Percentiles rank a stretch among this genome's conserved stretches.
phyloP scores from a whole-genome alignment of 1,284 basidiomycete species.

The Leucoagaricus sp. region DNA sequence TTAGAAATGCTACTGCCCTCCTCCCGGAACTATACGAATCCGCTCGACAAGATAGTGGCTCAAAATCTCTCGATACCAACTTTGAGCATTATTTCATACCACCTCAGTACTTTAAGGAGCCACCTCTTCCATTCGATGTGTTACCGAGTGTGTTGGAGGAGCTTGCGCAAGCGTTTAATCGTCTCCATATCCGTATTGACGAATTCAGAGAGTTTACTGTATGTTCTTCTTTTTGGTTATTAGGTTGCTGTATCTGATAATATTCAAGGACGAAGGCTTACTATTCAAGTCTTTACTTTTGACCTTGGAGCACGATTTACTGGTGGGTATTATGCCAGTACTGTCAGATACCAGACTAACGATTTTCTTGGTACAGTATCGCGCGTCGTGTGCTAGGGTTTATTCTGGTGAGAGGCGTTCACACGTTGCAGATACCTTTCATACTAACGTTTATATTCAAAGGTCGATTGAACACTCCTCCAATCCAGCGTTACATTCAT shows the following conservation, averaged over 20 bases:
- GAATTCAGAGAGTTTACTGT: conserved; percentile 15
- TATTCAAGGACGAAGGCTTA: conserved; percentile 8
- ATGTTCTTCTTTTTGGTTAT: background rate
- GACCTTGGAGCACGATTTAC: conserved; percentile 8
- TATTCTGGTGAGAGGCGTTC: conserved; percentile 11
- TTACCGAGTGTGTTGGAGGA: conserved; percentile 11
- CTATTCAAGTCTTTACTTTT: conserved; percentile 8
- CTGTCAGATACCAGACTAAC: too few species aligned
- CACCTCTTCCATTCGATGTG: background rate
- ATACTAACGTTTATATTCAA: too few species aligned
- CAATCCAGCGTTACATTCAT: conserved; percentile 8
- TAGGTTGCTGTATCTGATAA: background rate
- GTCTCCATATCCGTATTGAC: conserved; percentile 2
- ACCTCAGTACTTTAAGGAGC: conserved; percentile 3
- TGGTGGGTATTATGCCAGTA: background rate
- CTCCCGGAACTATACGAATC: background rate
- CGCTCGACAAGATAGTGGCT: conserved; percentile 4
- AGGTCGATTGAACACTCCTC: background rate
- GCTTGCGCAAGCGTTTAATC: conserved; percentile 7
- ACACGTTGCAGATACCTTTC: too few species aligned
- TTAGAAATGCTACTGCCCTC: conserved; percentile 5
- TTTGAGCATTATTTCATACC: conserved; percentile 9
- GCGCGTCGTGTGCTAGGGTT: conserved; percentile 10
- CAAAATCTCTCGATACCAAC: background rate
- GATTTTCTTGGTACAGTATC: background rate